Base-by-base conservation (phyloP, 2,329 filamentous ascomycete genomes). In the Chlorencoelia australis region DNA sequence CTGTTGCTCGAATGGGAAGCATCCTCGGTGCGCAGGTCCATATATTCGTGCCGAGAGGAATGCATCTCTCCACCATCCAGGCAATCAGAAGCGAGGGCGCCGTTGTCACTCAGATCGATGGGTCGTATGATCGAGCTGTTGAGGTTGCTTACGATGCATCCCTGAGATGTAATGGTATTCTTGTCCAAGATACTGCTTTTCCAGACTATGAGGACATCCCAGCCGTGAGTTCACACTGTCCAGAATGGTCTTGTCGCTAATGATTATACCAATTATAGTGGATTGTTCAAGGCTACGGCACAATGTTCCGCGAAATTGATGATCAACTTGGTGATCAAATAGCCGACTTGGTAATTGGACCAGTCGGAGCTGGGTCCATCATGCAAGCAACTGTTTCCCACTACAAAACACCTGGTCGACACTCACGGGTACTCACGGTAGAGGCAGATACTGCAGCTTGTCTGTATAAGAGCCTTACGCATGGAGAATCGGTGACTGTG, bases 201-300 rank as follows among this genome's bases (percentile, higher is more conserved):
- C 66, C 69, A 0, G 76, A 72, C 2, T 85, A 82, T 47, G 69
- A 76, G 30, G 64, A 74, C 25, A 70, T 86, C 4, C 80, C 82
- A 7, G 19, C 9, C n/a, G n/a, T n/a, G n/a, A n/a, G n/a, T n/a
- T n/a, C n/a, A n/a, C n/a, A n/a, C n/a, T n/a, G n/a, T n/a, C n/a
- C n/a, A n/a, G n/a, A n/a, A n/a, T n/a, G n/a, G n/a, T n/a, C n/a
- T n/a, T n/a, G n/a, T n/a, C n/a, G n/a, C n/a, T n/a, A n/a, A n/a
- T n/a, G n/a, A n/a, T n/a, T n/a, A n/a, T n/a, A n/a, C n/a, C n/a
- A n/a, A n/a, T n/a, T n/a, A n/a, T n/a, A n/a, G 56, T 87, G 79
- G 75, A 80, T 88, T 15, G 79, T 86, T 0, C 75, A 89, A 42
- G 84, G 84, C 0, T 91, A 89, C 49, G 66, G 66, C 4, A 86